A percentile compares a stretch with the other conserved stretches of the same genome.
phyloP scores from a whole-genome alignment of 768 basidiomycete genomes.

The Podaxis pistillaris region DNA sequence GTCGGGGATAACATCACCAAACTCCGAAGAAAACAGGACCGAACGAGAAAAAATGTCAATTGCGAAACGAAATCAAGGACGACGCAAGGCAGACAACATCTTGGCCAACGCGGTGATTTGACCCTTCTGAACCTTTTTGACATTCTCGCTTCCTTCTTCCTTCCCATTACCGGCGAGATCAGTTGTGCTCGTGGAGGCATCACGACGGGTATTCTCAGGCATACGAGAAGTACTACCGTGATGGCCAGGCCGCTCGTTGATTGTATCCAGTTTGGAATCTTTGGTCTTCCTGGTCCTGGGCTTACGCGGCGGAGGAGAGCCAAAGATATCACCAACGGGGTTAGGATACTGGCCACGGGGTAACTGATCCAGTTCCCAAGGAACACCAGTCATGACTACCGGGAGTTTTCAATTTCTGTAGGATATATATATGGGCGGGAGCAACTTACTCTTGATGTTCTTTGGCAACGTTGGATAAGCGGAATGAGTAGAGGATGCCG shows the following conservation, averaged over 20 bases:
- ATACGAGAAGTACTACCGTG: conserved; percentile 31
- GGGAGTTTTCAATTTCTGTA: conserved; percentile 11
- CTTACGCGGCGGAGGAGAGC: conserved; percentile 60
- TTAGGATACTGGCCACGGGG: conserved; percentile 65
- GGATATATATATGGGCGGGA: not conserved
- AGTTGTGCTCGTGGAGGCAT: conserved; percentile 75
- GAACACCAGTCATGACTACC: conserved; percentile 73
- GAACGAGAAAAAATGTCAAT: conserved; percentile 10
- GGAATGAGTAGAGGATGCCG: conserved; percentile 27
- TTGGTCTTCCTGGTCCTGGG: conserved; percentile 66
- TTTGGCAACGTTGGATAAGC: conserved; percentile 43
- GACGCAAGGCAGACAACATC: conserved; percentile 83
- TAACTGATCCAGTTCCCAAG: conserved; percentile 69
- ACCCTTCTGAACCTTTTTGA: conserved; percentile 81
- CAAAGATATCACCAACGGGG: conserved; percentile 62
- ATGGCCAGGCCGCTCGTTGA: conserved; percentile 62
- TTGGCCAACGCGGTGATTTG: conserved; percentile 90
- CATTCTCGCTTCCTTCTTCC: conserved; percentile 35
- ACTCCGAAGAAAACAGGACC: conserved; percentile 12
- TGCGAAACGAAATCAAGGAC: conserved; percentile 24
- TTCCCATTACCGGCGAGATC: conserved; percentile 53
- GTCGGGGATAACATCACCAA: conserved; percentile 14
- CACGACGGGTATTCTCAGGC: conserved; percentile 49
- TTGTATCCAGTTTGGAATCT: conserved; percentile 69
- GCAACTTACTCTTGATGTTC: conserved; percentile 79